phyloP scores from a whole-genome alignment of 306 rosid genomes.

The Rosa lucieae region DNA sequence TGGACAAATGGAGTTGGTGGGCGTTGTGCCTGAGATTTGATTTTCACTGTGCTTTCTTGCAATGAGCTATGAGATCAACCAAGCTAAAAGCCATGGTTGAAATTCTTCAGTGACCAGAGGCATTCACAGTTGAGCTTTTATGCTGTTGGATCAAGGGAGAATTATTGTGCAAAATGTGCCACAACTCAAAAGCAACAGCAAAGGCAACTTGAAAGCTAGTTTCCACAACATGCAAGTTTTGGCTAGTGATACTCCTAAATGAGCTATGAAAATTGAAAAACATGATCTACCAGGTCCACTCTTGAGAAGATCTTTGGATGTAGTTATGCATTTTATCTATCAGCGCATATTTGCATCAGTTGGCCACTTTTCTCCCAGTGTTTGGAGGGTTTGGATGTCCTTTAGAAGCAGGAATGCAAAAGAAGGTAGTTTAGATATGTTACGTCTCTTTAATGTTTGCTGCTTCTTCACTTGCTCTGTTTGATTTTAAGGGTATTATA shows the following conservation, averaged over 20 bases:
- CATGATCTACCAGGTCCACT: background rate
- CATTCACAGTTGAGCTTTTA: background rate
- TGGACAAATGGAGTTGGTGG: conserved; percentile 8
- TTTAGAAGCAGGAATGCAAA: background rate
- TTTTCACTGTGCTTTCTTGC: background rate
- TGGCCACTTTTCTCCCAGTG: background rate
- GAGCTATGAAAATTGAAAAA: too few relatives aligned
- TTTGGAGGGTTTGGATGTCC: background rate
- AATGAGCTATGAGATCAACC: background rate
- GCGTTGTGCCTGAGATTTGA: background rate
- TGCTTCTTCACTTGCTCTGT: background rate
- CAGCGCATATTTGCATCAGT: background rate
- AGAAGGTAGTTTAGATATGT: background rate
- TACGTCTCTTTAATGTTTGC: background rate
- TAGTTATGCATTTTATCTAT: background rate
- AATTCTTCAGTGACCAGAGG: background rate
- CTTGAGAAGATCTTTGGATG: background rate
- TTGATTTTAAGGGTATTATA: background rate
- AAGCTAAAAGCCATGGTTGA: background rate
- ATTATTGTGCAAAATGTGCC: background rate
- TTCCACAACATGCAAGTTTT: background rate
- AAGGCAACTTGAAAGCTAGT: background rate
- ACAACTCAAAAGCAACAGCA: background rate
- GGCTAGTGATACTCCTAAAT: background rate
- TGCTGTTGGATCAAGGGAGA: conserved; percentile 6